Evolutionary conservation across 805 yeast genomes (phyloP).

Genomic region (Spathaspora hagerdaliae): DNA sequence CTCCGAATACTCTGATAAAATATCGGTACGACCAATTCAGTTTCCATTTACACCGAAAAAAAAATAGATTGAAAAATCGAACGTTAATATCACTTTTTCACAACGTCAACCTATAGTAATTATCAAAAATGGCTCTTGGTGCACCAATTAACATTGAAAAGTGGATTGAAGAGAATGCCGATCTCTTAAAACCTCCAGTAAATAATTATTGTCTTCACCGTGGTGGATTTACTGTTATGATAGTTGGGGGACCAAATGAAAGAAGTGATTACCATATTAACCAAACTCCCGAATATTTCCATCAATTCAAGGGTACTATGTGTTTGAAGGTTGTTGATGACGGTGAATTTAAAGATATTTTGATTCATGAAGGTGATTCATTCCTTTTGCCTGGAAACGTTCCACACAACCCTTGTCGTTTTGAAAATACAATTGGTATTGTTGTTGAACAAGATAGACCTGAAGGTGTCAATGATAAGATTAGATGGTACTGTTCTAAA

Average conservation of each 20-base stretch:
- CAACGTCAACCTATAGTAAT: neutral
- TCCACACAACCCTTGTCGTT: conserved; percentile 90
- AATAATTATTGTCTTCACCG: conserved; percentile 86
- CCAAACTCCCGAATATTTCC: conserved; percentile 92
- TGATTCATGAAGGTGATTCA: conserved; percentile 83
- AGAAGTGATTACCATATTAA: conserved; percentile 91
- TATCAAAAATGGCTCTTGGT: conserved; percentile 40
- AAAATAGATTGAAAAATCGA: neutral
- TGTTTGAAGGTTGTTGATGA: conserved; percentile 69
- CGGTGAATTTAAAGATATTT: conserved; percentile 69
- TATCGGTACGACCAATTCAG: too few relatives aligned
- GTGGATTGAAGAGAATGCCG: conserved; percentile 77
- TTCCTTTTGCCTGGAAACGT: conserved; percentile 78
- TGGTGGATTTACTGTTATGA: conserved; percentile 92
- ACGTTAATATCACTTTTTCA: neutral
- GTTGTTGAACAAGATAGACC: conserved; percentile 94
- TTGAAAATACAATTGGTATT: conserved; percentile 78
- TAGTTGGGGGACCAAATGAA: conserved; percentile 94
- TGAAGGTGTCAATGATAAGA: conserved; percentile 57
- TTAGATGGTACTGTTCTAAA: conserved; percentile 82
- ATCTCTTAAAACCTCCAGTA: conserved; percentile 84
- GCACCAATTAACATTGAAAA: conserved; percentile 71
- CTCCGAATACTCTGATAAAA: neutral
- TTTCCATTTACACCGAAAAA: neutral
- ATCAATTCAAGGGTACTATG: conserved; percentile 85